Evolutionary conservation across 148 eudicot genomes (phyloP), one percentile per base, ranked within the genome.

Genomic region (Camellia sinensis): DNA sequence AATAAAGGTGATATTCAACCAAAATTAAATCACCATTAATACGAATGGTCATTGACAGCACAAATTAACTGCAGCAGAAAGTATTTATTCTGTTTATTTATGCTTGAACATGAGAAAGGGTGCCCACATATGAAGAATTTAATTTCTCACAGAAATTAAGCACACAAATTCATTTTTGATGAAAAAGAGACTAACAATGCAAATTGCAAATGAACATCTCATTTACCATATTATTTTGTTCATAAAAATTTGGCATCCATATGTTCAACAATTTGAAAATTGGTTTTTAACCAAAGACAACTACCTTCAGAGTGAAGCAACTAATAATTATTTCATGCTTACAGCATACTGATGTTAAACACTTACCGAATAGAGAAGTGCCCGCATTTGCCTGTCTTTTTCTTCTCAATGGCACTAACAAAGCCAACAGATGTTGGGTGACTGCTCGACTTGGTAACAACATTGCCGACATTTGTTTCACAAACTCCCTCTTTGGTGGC

Each of bases 291-390:
- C 7, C 19, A 21, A 64, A 46, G 44, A 52, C 67, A 13, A 15
- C 56, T 13, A 76, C 71, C 46, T 45, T 19, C 8, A 3, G 11
- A 44, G 57, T 2, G 3, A 41, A 60, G 3, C 2, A 74, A 29
- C 37, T 29, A 59, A 60, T 7, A 75, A 60, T 43, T 18, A 43
- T 62, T 56, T 62, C 57, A 13, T 19, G 53, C 12, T 44, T 75
- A 43, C 3, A 10, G 5, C 67, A 37, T 29, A 63, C 4, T 0
- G 10, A 77, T 77, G 45, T n/a, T 37, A 15, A 14, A 29, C 15
- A 64, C 79, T 76, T 81, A 81, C 83, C 83, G 80, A 63, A 81
- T 81, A 12, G 83, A 68, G 59, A 81, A 81, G 46, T 76, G 83
- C 3, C 46, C 43, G 75, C 80, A 76, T 76, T 81, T 68, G 64